Conservation (phyloP, 768 basidiomycete genomes). For the Agaricus bisporus region DNA sequence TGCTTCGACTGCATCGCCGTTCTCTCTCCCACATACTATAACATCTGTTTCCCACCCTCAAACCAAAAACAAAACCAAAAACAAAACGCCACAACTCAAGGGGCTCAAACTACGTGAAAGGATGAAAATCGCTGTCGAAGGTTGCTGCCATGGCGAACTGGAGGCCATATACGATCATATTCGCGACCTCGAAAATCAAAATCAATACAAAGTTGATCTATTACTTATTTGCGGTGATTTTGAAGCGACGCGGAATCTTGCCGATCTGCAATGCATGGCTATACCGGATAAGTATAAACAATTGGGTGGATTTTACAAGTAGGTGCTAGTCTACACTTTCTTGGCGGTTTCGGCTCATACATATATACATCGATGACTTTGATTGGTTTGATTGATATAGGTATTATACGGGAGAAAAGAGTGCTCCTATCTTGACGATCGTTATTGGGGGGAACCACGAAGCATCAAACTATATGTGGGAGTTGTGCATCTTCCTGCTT, state of each 20-base stretch:
- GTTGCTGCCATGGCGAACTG: slow-evolving; percentile 90
- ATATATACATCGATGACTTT: not conserved
- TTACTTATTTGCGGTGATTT: slow-evolving; percentile 96
- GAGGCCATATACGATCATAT: slow-evolving; percentile 80
- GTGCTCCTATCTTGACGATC: slow-evolving; percentile 84
- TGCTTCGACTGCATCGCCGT: no score
- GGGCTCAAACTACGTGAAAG: no score
- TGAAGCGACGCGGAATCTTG: slow-evolving; percentile 80
- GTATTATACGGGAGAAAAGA: slow-evolving; percentile 81
- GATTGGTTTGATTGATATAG: slow-evolving; percentile 26
- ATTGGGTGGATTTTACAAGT: slow-evolving; percentile 83
- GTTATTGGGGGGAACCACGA: slow-evolving; percentile 99
- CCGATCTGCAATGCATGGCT: slow-evolving; percentile 86
- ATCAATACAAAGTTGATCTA: slow-evolving; percentile 70
- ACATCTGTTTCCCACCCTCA: no score
- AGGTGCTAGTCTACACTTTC: slow-evolving; percentile 21
- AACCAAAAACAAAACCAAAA: no score
- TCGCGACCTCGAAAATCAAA: slow-evolving; percentile 48
- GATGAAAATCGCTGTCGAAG: slow-evolving; percentile 7
- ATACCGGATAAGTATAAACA: slow-evolving; percentile 85
- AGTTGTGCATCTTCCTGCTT: slow-evolving; percentile 62
- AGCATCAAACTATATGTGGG: slow-evolving; percentile 95
- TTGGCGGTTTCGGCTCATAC: not conserved
- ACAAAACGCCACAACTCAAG: no score
- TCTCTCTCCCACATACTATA: not conserved